These are phyloP conservation scores for Candida nanaspora DNA, from an alignment of 805 yeast genomes.

Conservation along the genomic window DNA sequence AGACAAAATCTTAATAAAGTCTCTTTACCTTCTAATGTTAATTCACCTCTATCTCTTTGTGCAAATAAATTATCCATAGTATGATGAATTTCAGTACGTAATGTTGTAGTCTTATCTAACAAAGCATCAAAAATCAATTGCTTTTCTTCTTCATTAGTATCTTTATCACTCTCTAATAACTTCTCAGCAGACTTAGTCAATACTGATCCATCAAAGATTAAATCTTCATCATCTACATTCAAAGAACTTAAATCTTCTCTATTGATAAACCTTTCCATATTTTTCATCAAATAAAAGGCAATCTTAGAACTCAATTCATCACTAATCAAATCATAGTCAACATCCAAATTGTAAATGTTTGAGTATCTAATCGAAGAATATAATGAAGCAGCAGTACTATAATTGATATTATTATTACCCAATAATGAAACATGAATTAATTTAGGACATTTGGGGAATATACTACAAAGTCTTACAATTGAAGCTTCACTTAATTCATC, in stretches of 20 bases:
- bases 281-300: conserved; percentile 50
- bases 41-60: conserved; percentile 35
- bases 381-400: conserved; percentile 39
- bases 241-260: conserved; percentile 14
- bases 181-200: conserved; percentile 70
- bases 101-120: conserved; percentile 41
- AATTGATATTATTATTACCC: conserved; percentile 40
- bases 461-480: conserved; percentile 40
- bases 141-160: conserved; percentile 28
- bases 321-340: conserved; percentile 44
- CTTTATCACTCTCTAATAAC: conserved; percentile 36
- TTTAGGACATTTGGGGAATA: conserved; percentile 39
- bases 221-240: conserved; percentile 37
- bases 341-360: conserved; percentile 42
- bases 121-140: conserved; percentile 42
- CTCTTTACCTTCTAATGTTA: conserved; percentile 50
- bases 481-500: conserved; percentile 41
- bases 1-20: conserved; percentile 45
- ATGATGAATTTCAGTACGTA: conserved; percentile 43
- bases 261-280: conserved; percentile 41
- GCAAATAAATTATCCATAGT: conserved; percentile 44
- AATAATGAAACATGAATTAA: conserved; percentile 47
- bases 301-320: conserved; percentile 48
- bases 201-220: conserved; percentile 69
- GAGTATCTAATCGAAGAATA: conserved; percentile 43